phyloP scores from a whole-genome alignment of 2,329 filamentous ascomycete species.

The Chrysosphaeria jannelii region DNA sequence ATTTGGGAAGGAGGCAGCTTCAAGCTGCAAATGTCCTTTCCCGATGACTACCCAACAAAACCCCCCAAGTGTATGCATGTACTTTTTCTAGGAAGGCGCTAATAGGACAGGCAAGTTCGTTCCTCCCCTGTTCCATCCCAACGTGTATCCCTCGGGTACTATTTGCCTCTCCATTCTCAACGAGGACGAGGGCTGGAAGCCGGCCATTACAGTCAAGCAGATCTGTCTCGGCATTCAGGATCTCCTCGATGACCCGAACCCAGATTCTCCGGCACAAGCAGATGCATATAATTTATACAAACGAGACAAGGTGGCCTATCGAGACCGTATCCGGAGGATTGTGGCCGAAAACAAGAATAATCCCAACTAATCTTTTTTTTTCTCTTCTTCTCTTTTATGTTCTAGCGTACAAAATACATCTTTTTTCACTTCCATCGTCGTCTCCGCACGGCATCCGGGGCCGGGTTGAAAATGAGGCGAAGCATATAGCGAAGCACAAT shows the following conservation, averaged over 20 bases:
- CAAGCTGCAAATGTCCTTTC: slow-evolving; percentile 77
- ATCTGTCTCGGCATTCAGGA: slow-evolving; percentile 91
- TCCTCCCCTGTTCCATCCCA: slow-evolving; percentile 88
- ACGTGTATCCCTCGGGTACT: slow-evolving; percentile 93
- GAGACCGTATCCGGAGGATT: slow-evolving; percentile 58
- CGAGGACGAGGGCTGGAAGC: slow-evolving; percentile 96
- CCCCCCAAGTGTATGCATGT: slow-evolving; percentile 94
- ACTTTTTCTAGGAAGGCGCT: slow-evolving; percentile 4
- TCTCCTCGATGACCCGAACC: slow-evolving; percentile 84
- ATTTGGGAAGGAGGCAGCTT: slow-evolving; percentile 96
- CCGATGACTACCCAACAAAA: slow-evolving; percentile 95
- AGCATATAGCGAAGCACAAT: no score
- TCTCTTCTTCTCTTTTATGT: no score
- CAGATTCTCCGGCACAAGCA: slow-evolving; percentile 83
- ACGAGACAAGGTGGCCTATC: slow-evolving; percentile 64
- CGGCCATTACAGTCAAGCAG: slow-evolving; percentile 93
- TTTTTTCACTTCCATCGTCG: no score
- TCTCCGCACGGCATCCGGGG: no score
- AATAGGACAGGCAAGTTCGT: slow-evolving; percentile 58
- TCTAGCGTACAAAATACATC: no score
- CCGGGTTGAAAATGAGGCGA: no score
- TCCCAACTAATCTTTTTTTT: no score
- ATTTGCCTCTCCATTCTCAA: slow-evolving; percentile 93
- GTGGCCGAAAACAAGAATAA: slow-evolving; percentile 83
- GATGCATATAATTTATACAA: slow-evolving; percentile 95